Conservation (phyloP, 768 basidiomycete genomes). For the Mycena indigotica region DNA sequence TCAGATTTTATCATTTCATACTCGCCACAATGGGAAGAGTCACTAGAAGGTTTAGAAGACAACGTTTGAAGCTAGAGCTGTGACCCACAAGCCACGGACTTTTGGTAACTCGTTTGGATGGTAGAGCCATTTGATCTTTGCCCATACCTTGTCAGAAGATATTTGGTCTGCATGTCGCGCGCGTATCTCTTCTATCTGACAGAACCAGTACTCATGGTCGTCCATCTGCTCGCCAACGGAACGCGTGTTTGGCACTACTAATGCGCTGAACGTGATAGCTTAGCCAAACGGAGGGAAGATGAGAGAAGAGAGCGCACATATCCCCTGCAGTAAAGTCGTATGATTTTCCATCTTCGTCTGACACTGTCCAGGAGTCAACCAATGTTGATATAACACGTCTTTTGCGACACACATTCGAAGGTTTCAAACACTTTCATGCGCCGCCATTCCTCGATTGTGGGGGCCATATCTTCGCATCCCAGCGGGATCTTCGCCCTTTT, state of each 20-base stretch:
- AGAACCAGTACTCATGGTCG: background rate
- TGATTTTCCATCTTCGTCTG: background rate
- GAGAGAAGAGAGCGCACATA: background rate
- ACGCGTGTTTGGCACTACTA: background rate
- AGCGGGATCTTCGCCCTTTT: background rate
- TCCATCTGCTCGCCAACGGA: background rate
- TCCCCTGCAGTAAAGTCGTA: background rate
- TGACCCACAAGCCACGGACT: slow-evolving; percentile 52
- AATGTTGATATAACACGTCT: background rate
- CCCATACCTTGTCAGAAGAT: slow-evolving; percentile 5
- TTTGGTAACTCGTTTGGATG: slow-evolving; percentile 44
- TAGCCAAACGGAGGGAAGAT: background rate
- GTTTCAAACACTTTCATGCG: background rate
- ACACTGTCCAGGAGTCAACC: background rate
- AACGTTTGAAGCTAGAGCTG: background rate
- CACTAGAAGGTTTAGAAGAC: slow-evolving; percentile 32
- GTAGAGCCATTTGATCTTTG: slow-evolving; percentile 50
- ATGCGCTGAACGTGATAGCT: background rate
- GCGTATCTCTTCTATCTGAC: background rate
- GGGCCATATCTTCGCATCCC: background rate
- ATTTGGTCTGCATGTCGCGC: background rate
- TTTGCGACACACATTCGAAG: background rate
- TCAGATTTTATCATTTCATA: slow-evolving; percentile 56
- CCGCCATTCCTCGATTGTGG: background rate
- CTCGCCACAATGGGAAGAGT: slow-evolving; percentile 39